Conservation (phyloP, 495 filamentous ascomycete species). For the Aspergillus kassunensis region DNA sequence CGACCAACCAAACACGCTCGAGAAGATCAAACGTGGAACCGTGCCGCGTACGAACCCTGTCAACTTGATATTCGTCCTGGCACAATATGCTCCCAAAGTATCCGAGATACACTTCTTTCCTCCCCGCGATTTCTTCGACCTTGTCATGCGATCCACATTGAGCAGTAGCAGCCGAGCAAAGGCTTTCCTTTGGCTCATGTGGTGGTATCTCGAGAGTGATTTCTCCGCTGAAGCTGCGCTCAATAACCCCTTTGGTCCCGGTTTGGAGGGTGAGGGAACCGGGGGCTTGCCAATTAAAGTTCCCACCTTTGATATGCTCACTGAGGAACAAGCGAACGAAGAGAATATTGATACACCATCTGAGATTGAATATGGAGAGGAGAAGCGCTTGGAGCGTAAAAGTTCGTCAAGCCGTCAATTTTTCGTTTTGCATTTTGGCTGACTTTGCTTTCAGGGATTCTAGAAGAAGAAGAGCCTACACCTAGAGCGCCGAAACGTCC, state of each 20-base stretch:
- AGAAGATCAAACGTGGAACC: conserved; percentile 64
- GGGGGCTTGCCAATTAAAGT: conserved; percentile 73
- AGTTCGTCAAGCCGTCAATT: conserved; percentile 41
- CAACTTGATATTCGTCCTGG: conserved; percentile 92
- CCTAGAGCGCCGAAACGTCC: conserved; percentile 53
- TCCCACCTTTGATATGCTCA: conserved; percentile 73
- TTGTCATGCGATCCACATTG: conserved; percentile 83
- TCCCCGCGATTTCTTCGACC: conserved; percentile 87
- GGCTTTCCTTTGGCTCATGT: conserved; percentile 97
- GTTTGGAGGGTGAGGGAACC: conserved; percentile 56
- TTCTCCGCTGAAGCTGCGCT: conserved; percentile 77
- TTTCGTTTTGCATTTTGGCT: background rate
- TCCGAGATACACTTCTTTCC: conserved; percentile 89
- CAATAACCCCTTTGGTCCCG: conserved; percentile 86
- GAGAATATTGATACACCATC: conserved; percentile 91
- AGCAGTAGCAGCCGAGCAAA: conserved; percentile 79
- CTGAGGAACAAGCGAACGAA: conserved; percentile 65
- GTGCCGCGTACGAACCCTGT: conserved; percentile 93
- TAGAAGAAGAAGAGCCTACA: conserved; percentile 60
- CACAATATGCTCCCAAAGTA: conserved; percentile 83
- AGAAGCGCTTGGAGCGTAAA: conserved; percentile 79
- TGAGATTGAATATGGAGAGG: conserved; percentile 80
- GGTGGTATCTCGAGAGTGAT: conserved; percentile 98
- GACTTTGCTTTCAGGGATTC: conserved; percentile 34
- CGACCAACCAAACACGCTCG: conserved; percentile 79